Evolutionary conservation across 169 alveolate species (phyloP), one percentile per base, ranked within the genome.

Genomic region (Besnoitia besnoiti): DNA sequence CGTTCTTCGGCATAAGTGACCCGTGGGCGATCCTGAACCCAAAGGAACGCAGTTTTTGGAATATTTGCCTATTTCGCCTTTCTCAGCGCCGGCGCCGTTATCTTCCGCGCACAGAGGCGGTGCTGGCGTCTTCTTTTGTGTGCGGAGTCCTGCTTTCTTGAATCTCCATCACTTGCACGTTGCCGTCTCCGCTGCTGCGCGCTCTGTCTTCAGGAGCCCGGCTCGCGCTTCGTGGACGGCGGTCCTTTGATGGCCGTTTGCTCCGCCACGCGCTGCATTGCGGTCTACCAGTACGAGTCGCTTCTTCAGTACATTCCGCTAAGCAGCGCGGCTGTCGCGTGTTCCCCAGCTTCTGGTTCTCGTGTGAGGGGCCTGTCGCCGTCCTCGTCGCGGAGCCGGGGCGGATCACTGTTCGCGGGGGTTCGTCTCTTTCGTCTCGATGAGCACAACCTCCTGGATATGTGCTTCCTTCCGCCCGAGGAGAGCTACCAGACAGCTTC

Each of bases 171-270:
- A 19, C 42, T n/a, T n/a, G n/a, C n/a, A n/a, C n/a, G 33, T 30
- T 8, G 0, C 42, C 39, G 77, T 16, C 1, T 24, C 37, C 77
- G 0, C 39, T 33, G 12, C 33, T 33, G 12, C 0, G 33, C 77
- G 39, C 61, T 24, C 19, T 87, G 85, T 51, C 62, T 87, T 85
- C 91, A 87, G 91, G 85, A 55, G 61, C 85, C 85, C 27, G 42
- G 85, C 62, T 39, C 73, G 62, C 84, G 91, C 21, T 3, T 59
- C n/a, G 73, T 87, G 27, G 73, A 59, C 82, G 91, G 91, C 44
- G 39, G 91, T 40, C 91, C 91, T 24, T n/a, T 87, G 67, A 0
- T 87, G 91, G 30, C 91, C 24, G 91, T 87, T 46, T 87, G 91
- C 39, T 85, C 91, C 75, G 35, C 55, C 85, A 87, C 91, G n/a